phyloP scores from a whole-genome alignment of 1,284 basidiomycete species.

The Hypsizygus ulmarius region DNA sequence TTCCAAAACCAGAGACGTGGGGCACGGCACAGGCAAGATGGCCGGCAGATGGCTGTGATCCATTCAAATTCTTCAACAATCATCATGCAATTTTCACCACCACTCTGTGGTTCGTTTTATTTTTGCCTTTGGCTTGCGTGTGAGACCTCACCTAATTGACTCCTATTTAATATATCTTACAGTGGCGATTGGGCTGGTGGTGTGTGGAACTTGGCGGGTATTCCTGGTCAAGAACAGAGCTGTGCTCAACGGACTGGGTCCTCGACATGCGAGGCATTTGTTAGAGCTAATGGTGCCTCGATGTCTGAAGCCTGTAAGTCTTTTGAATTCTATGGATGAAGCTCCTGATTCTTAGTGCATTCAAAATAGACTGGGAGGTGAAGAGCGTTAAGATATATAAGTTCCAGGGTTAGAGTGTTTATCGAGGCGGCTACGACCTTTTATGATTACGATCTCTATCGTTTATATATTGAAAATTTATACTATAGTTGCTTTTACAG shows the following conservation, averaged over 20 bases:
- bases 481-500: too few species aligned
- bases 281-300: conserved; percentile 65
- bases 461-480: too few species aligned
- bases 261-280: conserved; percentile 74
- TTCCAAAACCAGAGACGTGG: conserved; percentile 73
- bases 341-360: too few species aligned
- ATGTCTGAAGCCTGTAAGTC: conserved; percentile 78
- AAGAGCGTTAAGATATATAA: conserved; percentile 66
- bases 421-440: neutral
- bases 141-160: conserved; percentile 1
- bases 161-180: conserved; percentile 14
- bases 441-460: conserved; percentile 2
- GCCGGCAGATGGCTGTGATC: conserved; percentile 68
- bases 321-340: too few species aligned
- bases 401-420: conserved; percentile 20
- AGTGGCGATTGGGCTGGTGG: conserved; percentile 87
- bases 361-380: conserved; percentile 69
- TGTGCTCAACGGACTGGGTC: conserved; percentile 83
- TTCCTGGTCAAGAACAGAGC: conserved; percentile 77
- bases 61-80: conserved; percentile 71
- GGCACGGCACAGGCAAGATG: conserved; percentile 72
- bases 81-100: conserved; percentile 82
- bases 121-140: conserved; percentile 11
- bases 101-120: conserved; percentile 68
- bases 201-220: conserved; percentile 69